phyloP scores from a whole-genome alignment of 768 basidiomycete genomes.

The Royoungia palumana region DNA sequence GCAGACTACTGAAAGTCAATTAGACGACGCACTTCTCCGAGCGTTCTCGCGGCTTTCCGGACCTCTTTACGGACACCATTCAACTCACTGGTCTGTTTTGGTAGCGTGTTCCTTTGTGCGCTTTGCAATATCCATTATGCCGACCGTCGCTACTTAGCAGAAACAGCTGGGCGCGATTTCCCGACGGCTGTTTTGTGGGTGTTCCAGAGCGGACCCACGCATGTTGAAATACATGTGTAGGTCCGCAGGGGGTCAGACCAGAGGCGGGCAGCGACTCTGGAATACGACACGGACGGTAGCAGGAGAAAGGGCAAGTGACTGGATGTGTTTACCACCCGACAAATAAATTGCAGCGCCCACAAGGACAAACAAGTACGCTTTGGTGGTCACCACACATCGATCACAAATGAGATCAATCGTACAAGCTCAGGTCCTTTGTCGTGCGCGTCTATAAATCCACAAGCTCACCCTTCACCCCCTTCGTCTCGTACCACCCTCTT shows the following conservation, averaged over 20 bases:
- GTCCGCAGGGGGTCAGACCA: not conserved
- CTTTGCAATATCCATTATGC: not conserved
- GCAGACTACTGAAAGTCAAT: not conserved
- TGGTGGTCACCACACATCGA: slow-evolving; percentile 31
- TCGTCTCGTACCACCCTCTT: not conserved
- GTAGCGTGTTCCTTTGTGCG: not conserved
- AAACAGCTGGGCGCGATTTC: not conserved
- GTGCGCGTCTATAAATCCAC: slow-evolving; percentile 25
- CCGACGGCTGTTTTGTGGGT: not conserved
- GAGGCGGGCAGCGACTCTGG: not conserved
- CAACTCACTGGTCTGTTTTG: not conserved
- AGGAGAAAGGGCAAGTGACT: not conserved
- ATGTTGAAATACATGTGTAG: not conserved
- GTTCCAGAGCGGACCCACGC: slow-evolving; percentile 1
- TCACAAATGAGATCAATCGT: slow-evolving; percentile 28
- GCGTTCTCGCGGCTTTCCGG: slow-evolving; percentile 1
- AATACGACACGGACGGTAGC: not conserved
- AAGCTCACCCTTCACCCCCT: not conserved
- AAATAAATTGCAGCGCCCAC: slow-evolving; percentile 39
- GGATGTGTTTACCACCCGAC: slow-evolving; percentile 25
- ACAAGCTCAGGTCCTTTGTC: slow-evolving; percentile 26
- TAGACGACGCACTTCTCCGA: slow-evolving; percentile 6
- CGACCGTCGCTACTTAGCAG: not conserved
- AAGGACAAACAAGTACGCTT: slow-evolving; percentile 45
- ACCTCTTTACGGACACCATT: not conserved